Base-by-base conservation (phyloP, 257 asterid species). In the Salvia splendens region DNA sequence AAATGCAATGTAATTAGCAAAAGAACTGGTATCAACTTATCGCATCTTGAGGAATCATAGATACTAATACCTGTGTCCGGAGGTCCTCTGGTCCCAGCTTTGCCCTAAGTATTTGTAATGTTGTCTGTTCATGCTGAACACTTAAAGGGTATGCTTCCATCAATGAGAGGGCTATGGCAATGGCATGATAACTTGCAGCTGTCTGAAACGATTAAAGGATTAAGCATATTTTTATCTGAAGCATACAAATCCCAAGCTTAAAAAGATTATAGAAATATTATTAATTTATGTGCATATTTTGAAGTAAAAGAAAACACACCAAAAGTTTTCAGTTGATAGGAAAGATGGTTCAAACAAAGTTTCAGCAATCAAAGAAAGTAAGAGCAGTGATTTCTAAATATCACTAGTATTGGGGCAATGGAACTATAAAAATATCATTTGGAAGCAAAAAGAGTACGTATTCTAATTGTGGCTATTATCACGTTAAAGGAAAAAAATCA, bases 121-220 rank as follows among this genome's bases (percentile, higher is more conserved):
- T 91, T 67, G 96, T 91, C 69, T 91, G 97, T 73, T 91, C 97
- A 47, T 91, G 97, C 80, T 91, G 97, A 83, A 91, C 96, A 72
- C 97, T 91, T 70, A 91, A 78, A 43, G 97, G 96, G 75, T 86
- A 91, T 64, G 97, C 97, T 81, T 91, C 97, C 97, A 91, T 91
- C 92, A 91, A 79, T 20, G 97, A 91, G 57, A 91, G 89, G 63
- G 97, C 97, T 71, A 91, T 91, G 59, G 97, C 97, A 40, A 91
- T 91, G 63, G 97, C 97, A 79, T 91, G 97, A 70, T 91, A 91
- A 79, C 97, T 91, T 64, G 97, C 97, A 68, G 97, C 97, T 52
- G 97, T 91, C 97, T 91, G 88, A 62, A 76, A 73, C 49, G 65
- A 66, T 48, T 55, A 67, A 42, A 74, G 32, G 47, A 9, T 48